Conservation (phyloP, 495 filamentous ascomycete genomes). For the Sabuloglossum arenarium region DNA sequence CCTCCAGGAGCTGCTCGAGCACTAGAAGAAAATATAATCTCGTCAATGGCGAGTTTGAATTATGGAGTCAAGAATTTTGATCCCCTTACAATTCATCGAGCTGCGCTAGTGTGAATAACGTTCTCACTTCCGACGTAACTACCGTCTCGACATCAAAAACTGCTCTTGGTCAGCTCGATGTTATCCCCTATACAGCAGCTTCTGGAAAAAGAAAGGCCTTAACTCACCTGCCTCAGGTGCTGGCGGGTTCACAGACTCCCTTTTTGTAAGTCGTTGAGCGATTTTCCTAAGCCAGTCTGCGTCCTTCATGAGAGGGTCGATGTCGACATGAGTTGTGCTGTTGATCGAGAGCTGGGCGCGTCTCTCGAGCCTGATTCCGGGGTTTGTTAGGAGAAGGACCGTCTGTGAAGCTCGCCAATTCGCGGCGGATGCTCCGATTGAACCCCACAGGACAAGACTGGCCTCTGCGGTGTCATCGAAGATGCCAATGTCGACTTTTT, state of each 20-base stretch:
- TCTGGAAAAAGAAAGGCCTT: background rate
- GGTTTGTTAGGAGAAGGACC: conserved; percentile 32
- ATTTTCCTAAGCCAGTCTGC: conserved; percentile 33
- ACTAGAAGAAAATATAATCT: conserved; percentile 7
- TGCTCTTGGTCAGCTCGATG: conserved; percentile 1
- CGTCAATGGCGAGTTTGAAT: background rate
- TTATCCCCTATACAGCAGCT: too few relatives aligned
- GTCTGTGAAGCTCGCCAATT: conserved; percentile 31
- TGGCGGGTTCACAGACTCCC: conserved; percentile 29
- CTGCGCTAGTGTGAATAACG: conserved; percentile 35
- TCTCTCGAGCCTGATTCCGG: conserved; percentile 20
- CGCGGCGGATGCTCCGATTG: conserved; percentile 25
- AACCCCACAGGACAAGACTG: conserved; percentile 31
- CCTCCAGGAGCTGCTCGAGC: conserved; percentile 19
- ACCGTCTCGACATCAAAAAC: conserved; percentile 30
- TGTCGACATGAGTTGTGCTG: conserved; percentile 28
- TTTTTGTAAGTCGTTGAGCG: conserved; percentile 26
- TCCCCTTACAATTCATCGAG: conserved; percentile 31
- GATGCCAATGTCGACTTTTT: conserved; percentile 29
- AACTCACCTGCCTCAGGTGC: conserved; percentile 24
- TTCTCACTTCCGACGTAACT: conserved; percentile 21
- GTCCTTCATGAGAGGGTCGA: conserved; percentile 35
- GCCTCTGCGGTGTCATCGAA: conserved; percentile 39
- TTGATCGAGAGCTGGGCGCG: conserved; percentile 22
- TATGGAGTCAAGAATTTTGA: background rate